Percentiles rank a stretch among this genome's conserved stretches.
These are phyloP conservation scores for Testicularia cyperi DNA, from an alignment of 1,284 basidiomycete genomes.

Conservation along the genomic window DNA sequence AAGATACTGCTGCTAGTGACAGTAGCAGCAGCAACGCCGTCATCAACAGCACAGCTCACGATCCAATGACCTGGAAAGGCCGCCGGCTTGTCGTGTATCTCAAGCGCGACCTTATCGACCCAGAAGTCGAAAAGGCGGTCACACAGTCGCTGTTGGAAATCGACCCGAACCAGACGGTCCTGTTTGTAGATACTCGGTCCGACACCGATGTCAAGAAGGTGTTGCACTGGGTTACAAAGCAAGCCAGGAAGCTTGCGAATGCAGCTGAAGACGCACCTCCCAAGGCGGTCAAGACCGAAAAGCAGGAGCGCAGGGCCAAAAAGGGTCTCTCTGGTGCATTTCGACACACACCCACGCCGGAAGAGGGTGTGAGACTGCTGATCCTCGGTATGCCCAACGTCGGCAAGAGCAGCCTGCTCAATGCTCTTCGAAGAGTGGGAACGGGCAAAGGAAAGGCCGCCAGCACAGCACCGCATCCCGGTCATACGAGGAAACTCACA, in stretches of 20 bases:
- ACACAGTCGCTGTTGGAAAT: constrained; percentile 61
- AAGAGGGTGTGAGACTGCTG: constrained; percentile 53
- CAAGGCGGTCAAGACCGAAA: constrained; percentile 5
- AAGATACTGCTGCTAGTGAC: constrained; percentile 43
- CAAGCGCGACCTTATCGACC: constrained; percentile 86
- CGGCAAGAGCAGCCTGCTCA: constrained; percentile 91
- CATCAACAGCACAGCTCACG: background rate
- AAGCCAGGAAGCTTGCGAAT: constrained; percentile 14
- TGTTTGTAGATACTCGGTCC: constrained; percentile 64
- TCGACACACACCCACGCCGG: constrained; percentile 51
- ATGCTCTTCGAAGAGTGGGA: constrained; percentile 84
- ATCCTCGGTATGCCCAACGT: constrained; percentile 91
- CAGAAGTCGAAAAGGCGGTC: constrained; percentile 71
- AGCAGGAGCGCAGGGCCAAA: constrained; percentile 22
- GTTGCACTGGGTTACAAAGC: constrained; percentile 60
- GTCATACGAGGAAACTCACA: constrained; percentile 56
- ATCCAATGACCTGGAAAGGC: constrained; percentile 30
- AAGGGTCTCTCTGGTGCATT: constrained; percentile 56
- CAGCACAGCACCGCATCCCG: constrained; percentile 79
- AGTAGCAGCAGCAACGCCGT: no score
- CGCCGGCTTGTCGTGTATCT: constrained; percentile 83
- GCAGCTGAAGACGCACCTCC: constrained; percentile 3
- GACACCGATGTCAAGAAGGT: constrained; percentile 63
- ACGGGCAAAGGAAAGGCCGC: constrained; percentile 85
- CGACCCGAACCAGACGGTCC: constrained; percentile 61